These are phyloP conservation scores for Populus pruinosa DNA, from an alignment of 345 rosid species.

Conservation along the genomic window DNA sequence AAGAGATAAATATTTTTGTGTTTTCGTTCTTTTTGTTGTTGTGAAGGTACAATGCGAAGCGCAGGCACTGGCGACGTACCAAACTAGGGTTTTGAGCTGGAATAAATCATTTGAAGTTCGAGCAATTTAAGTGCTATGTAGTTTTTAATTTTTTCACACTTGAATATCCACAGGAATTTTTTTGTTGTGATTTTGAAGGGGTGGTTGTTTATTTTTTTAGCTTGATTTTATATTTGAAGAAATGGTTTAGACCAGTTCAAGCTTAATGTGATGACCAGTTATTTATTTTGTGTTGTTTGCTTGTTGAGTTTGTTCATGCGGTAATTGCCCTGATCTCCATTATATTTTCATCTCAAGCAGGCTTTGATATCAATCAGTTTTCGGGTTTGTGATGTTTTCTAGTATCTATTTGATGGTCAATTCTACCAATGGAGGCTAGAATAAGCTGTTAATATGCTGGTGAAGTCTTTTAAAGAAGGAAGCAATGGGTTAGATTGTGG, in stretches of 20 bases:
- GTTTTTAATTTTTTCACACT: neutral
- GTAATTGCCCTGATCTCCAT: neutral
- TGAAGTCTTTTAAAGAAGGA: neutral
- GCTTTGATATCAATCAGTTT: neutral
- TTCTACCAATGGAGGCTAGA: neutral
- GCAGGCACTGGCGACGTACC: conserved; percentile 71
- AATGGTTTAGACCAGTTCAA: neutral
- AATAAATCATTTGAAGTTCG: neutral
- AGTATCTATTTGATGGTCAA: neutral
- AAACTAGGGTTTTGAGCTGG: conserved; percentile 59
- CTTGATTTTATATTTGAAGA: neutral
- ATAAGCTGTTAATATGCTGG: neutral
- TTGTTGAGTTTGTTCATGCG: too few relatives aligned
- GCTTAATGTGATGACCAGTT: neutral
- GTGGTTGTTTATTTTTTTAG: neutral
- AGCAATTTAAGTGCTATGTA: neutral
- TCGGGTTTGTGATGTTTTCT: neutral
- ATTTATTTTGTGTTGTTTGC: neutral
- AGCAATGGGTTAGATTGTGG: neutral
- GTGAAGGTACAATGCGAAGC: conserved; percentile 58
- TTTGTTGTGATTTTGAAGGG: conserved; percentile 6
- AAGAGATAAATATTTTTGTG: neutral
- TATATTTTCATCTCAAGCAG: neutral
- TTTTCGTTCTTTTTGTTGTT: neutral
- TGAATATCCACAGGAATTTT: neutral